Conservation (phyloP, 768 basidiomycete species). For the Saitozyma sp. region DNA sequence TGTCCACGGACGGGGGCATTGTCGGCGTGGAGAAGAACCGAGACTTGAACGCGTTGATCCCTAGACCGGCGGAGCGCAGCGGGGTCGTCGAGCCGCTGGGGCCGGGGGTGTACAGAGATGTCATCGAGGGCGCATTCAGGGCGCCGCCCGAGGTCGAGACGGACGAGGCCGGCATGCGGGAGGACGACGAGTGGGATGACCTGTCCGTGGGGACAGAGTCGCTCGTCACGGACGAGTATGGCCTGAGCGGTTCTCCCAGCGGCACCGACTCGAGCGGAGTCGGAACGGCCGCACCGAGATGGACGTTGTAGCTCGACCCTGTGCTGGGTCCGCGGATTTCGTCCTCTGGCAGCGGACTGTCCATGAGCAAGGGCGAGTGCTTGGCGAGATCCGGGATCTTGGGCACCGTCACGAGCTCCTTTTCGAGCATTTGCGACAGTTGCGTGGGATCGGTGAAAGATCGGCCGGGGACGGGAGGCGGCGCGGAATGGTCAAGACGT, state of each 20-base stretch:
- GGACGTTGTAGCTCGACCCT: constrained; percentile 11
- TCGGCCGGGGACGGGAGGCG: not conserved
- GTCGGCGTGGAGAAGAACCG: constrained; percentile 41
- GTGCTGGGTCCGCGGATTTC: not conserved
- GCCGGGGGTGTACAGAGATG: not conserved
- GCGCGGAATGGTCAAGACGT: not conserved
- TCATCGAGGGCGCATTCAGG: not conserved
- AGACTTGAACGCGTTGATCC: constrained; percentile 29
- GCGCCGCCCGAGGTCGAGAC: not conserved
- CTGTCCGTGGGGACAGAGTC: constrained; percentile 20
- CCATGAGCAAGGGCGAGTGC: not conserved
- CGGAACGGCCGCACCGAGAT: constrained; percentile 10
- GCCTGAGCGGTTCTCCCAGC: constrained; percentile 13
- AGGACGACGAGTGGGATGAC: constrained; percentile 37
- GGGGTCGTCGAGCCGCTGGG: constrained; percentile 20
- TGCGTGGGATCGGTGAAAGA: not conserved
- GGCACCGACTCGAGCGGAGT: constrained; percentile 3
- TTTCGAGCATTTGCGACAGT: not conserved
- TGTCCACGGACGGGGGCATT: too few species aligned
- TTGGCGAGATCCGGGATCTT: not conserved
- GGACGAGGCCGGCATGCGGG: constrained; percentile 10
- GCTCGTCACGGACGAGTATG: constrained; percentile 21
- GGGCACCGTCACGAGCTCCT: not conserved
- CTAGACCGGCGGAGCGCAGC: constrained; percentile 27
- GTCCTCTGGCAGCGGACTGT: not conserved